Conservation (phyloP, 192 early-diverging fungal species). For the Pecoramyces ruminantium region DNA sequence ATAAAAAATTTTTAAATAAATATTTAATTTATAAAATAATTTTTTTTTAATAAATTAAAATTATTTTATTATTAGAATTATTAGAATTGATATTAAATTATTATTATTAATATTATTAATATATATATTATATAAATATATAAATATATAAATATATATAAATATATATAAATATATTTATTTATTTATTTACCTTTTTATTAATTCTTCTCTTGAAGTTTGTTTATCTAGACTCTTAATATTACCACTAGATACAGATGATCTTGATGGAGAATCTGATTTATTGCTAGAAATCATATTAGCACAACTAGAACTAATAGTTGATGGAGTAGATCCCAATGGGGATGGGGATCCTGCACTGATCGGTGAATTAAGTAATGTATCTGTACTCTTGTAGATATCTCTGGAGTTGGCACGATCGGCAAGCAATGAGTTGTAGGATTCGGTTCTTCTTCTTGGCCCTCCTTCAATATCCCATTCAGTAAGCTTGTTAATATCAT, state of each 20-base stretch:
- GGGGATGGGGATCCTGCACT: not conserved
- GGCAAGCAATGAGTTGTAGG: not conserved
- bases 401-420: not conserved
- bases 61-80: too few relatives aligned
- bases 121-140: too few relatives aligned
- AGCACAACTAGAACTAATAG: not conserved
- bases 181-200: not conserved
- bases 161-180: not conserved
- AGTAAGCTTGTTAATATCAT: constrained; percentile 9
- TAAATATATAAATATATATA: too few relatives aligned
- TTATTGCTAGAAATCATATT: not conserved
- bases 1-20: not conserved
- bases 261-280: constrained; percentile 3
- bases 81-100: too few relatives aligned
- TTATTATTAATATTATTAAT: too few relatives aligned
- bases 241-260: not conserved
- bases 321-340: constrained; percentile 10
- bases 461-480: constrained; percentile 17
- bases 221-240: not conserved
- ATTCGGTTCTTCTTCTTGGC: not conserved
- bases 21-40: too few relatives aligned
- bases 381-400: not conserved
- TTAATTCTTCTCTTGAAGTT: not conserved
- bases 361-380: not conserved
- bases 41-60: too few relatives aligned